phyloP scores from a whole-genome alignment of 2,329 filamentous ascomycete species.

The Periconia macrospinosa region DNA sequence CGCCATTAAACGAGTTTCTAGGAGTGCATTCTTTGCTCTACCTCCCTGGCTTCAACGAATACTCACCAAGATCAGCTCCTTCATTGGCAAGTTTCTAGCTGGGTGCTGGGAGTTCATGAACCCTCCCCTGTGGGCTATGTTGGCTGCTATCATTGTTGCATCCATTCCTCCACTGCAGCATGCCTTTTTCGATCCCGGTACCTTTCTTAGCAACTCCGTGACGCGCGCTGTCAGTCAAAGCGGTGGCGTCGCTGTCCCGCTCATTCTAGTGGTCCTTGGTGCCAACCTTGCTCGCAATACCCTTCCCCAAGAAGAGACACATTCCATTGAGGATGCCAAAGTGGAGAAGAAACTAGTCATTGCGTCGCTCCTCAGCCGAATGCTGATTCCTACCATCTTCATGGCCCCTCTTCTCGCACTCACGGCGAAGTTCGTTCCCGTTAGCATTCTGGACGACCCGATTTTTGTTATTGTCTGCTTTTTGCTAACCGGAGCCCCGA shows the following conservation, averaged over 20 bases:
- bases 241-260: constrained; percentile 86
- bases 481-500: constrained; percentile 89
- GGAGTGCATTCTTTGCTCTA: constrained; percentile 51
- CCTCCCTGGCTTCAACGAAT: constrained; percentile 57
- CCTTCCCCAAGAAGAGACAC: constrained; percentile 65
- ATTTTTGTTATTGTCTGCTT: constrained; percentile 99
- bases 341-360: constrained; percentile 77
- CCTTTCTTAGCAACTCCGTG: constrained; percentile 90
- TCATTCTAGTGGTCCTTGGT: constrained; percentile 93
- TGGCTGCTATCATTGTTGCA: constrained; percentile 85
- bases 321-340: constrained; percentile 69
- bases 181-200: constrained; percentile 85
- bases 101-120: constrained; percentile 97
- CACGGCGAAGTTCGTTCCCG: constrained; percentile 83
- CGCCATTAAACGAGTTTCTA: constrained; percentile 33
- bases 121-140: constrained; percentile 96
- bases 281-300: constrained; percentile 94
- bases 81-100: constrained; percentile 56
- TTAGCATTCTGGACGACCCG: constrained; percentile 94
- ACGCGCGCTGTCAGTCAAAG: constrained; percentile 84
- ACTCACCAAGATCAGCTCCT: constrained; percentile 48
- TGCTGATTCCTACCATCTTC: constrained; percentile 86
- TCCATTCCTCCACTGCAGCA: constrained; percentile 81
- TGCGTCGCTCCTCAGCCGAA: constrained; percentile 82
- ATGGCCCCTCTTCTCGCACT: constrained; percentile 91